Evolutionary conservation across 208 protist genomes (phyloP).

Genomic region (Trypanosomatidae sp.): DNA sequence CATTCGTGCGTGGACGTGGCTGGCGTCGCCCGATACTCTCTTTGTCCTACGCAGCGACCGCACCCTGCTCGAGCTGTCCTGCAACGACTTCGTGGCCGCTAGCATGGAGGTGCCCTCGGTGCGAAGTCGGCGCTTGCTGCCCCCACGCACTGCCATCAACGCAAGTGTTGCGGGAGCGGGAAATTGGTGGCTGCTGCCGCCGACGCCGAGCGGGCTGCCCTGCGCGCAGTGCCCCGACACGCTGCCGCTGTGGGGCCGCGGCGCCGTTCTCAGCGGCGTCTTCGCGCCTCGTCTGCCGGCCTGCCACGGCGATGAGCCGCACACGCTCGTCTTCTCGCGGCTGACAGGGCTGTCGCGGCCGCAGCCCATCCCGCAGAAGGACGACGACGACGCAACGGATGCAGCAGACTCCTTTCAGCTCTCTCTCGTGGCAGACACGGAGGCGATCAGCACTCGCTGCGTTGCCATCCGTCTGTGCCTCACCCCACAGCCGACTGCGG

Average conservation of each 20-base stretch:
- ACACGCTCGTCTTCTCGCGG: slow-evolving; percentile 31
- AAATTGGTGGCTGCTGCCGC: background rate
- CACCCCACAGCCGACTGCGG: slow-evolving; percentile 6
- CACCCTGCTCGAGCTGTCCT: slow-evolving; percentile 31
- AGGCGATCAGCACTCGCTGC: slow-evolving; percentile 28
- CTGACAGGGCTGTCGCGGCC: slow-evolving; percentile 19
- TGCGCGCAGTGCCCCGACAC: slow-evolving; percentile 13
- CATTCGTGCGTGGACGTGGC: slow-evolving; percentile 43
- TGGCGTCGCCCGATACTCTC: slow-evolving; percentile 33
- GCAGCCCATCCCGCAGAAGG: background rate
- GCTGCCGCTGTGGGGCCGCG: slow-evolving; percentile 23
- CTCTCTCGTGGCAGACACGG: slow-evolving; percentile 29
- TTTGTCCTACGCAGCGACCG: slow-evolving; percentile 39
- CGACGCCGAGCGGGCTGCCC: slow-evolving; percentile 5
- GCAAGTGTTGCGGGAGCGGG: too few relatives aligned
- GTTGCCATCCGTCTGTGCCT: slow-evolving; percentile 24
- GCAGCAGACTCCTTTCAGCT: slow-evolving; percentile 10
- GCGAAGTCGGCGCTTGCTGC: slow-evolving; percentile 28
- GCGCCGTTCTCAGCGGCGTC: slow-evolving; percentile 7
- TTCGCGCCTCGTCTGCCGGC: slow-evolving; percentile 13
- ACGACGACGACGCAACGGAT: background rate
- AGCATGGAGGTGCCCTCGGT: slow-evolving; percentile 35
- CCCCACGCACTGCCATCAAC: slow-evolving; percentile 8
- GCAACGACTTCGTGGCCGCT: slow-evolving; percentile 30
- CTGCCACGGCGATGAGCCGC: slow-evolving; percentile 15